These are phyloP conservation scores for Calonectria naviculata DNA, from an alignment of 2,329 filamentous ascomycete species.

Conservation along the genomic window DNA sequence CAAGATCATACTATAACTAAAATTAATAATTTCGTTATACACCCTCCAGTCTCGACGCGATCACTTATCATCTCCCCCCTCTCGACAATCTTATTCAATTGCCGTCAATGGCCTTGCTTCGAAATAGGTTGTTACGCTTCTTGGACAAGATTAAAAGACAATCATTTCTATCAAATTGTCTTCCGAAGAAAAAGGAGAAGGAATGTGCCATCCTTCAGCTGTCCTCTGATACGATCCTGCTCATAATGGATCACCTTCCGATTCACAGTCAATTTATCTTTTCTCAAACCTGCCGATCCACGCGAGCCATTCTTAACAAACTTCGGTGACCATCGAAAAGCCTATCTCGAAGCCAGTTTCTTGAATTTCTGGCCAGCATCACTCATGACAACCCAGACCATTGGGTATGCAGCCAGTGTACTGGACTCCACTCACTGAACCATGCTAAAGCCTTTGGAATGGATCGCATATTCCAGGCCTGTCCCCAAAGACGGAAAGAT, in stretches of 20 bases:
- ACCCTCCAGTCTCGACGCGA: neutral
- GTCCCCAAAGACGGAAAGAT: neutral
- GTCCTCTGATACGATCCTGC: neutral
- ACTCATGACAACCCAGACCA: neutral
- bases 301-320: neutral
- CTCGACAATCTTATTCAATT: neutral
- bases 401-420: neutral
- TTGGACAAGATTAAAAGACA: neutral
- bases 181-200: neutral
- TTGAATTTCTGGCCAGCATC: neutral
- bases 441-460: neutral
- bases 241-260: neutral
- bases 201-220: neutral
- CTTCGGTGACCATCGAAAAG: neutral
- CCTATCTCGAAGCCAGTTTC: neutral
- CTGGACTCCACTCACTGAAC: neutral
- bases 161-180: neutral
- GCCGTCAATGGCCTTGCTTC: neutral
- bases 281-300: neutral
- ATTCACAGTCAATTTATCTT: neutral
- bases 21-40: neutral
- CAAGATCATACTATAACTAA: neutral
- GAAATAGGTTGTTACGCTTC: neutral
- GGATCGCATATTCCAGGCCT: neutral
- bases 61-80: neutral